A percentile compares a stretch with the other conserved stretches of the same genome.
phyloP scores from a whole-genome alignment of 441 rosid species.

The Populus tomentosa region DNA sequence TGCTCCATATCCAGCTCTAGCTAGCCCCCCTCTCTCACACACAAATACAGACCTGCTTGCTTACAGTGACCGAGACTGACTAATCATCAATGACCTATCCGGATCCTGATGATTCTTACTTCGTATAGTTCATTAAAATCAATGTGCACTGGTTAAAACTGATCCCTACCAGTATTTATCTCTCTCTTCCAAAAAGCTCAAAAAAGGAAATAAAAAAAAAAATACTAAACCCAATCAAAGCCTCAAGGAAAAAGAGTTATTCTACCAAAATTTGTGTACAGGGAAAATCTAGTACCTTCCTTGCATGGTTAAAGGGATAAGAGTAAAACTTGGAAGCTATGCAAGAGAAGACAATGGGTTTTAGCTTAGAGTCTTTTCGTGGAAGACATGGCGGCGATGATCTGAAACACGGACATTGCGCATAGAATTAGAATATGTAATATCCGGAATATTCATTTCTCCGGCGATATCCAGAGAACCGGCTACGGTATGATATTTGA shows the following conservation, averaged over 20 bases:
- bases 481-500: conserved; percentile 13
- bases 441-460: conserved; percentile 41
- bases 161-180: not conserved
- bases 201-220: not conserved
- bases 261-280: not conserved
- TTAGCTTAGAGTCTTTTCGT: conserved; percentile 42
- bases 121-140: conserved; percentile 6
- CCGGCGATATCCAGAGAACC: conserved; percentile 37
- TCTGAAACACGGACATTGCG: conserved; percentile 46
- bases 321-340: conserved; percentile 29
- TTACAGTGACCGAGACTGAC: not conserved
- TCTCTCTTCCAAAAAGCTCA: not conserved
- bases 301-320: conserved; percentile 19
- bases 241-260: not conserved
- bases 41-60: conserved; percentile 10
- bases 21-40: not conserved
- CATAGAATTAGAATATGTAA: conserved; percentile 9
- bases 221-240: not conserved
- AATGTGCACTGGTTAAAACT: not conserved
- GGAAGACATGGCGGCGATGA: conserved; percentile 67
- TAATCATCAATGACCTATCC: conserved; percentile 9
- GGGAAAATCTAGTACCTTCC: not conserved
- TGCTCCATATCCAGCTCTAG: conserved; percentile 12
- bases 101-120: conserved; percentile 7
- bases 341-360: conserved; percentile 15